Base-by-base conservation (phyloP, 23 red algal species). In the Rhodosorus marinus region DNA sequence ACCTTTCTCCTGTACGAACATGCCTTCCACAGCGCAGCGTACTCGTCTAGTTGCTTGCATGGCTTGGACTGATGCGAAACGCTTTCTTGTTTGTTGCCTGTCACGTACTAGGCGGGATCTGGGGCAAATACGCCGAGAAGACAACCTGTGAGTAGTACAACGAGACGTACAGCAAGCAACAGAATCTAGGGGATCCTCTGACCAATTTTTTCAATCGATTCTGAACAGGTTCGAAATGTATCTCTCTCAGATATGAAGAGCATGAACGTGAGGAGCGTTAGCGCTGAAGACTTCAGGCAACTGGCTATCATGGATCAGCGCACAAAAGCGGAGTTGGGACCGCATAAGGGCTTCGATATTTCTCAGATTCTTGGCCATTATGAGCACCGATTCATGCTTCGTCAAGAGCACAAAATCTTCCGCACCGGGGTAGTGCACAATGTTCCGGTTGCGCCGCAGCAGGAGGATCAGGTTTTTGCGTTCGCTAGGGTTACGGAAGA, bases 361-460 rank as follows among this genome's bases (percentile, higher is more conserved):
- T 43, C 68, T 14, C 76, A 68, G 35, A 98, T 98, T 43, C 52
- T 50, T 8, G 90, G 90, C 21, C 90, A 98, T 40, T 98, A 98
- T 38, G 54, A 72, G 9, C 90, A 98, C 65, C 71, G 90, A 1
- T 28, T 14, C 4, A 47, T 67, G 27, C 40, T 98, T 26, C 70
- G 90, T 14, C 62, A 80, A 25, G 48, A 68, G 46, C 22, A 76
- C 34, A 64, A 49, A 21, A 80, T 70, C 0, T 56, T 98, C 3
- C 64, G 64, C 52, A 46, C 59, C 20, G 90, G 90, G 33, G 31
- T 26, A 11, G 70, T 95, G 64, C 67, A 60, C 9, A 60, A 74
- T 32, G 24, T 98, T 38, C 49, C 42, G 1, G 67, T 85, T 4
- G 67, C 75, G 5, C 58, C 69, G 6, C 79, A 72, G 5, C 48